Evolutionary conservation across 306 rosid genomes (phyloP), one percentile per base, ranked within the genome.

Genomic region (Vigna hirtella): DNA sequence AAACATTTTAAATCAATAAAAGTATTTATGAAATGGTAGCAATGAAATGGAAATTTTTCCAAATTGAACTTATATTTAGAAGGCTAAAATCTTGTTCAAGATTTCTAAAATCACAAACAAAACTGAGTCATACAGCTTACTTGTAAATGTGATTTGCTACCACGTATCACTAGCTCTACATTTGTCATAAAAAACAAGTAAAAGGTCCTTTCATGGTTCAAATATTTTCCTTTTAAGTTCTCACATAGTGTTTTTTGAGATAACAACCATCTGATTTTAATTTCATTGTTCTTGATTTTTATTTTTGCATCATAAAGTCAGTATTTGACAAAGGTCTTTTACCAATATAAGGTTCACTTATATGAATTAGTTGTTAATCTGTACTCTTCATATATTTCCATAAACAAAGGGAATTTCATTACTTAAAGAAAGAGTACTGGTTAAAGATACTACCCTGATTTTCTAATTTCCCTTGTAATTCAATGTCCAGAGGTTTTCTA

Each of bases 251-350:
- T 74, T 58, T 15, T 18, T 36, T 20, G n/a, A 59, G 17, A 12
- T n/a, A 17, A 56, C 76, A 68, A 28, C 32, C 48, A 36, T 18
- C 76, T 34, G 10, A 58, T 70, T 15, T 78, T 58, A 58, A 5
- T 17, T 48, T 61, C 47, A 43, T 22, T n/a, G 17, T 59, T 43
- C 6, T 9, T 16, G n/a, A 15, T 10, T 17, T 32, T 13, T 49
- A 3, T 17, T 51, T 65, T 62, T 49, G 6, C 13, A 13, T 32
- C 11, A 52, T 26, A 55, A 66, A 24, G 26, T 55, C 30, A 65
- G 52, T 77, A 26, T 42, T 69, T 57, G 76, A 57, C 63, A 68
- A 48, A 20, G 52, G 53, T 30, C 3, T 47, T 61, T 70, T 59
- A 70, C 55, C 72, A 22, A 26, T 47, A 52, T 65, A 77, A 11